Conservation (phyloP, 257 asterid genomes). For the Mitragyna speciosa region DNA sequence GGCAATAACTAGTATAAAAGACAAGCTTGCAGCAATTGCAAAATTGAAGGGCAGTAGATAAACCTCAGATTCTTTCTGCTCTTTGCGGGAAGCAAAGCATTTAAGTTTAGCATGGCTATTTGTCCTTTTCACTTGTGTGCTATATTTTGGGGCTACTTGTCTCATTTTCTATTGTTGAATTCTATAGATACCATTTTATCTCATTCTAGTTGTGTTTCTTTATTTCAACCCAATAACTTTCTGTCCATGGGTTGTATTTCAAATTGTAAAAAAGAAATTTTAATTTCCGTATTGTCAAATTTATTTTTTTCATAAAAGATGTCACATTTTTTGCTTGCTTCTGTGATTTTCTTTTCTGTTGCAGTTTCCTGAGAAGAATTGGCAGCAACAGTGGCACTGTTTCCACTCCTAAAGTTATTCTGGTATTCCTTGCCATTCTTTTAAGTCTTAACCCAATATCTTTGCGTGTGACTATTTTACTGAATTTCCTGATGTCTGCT, state of each 20-base stretch:
- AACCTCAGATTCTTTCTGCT: too few relatives aligned
- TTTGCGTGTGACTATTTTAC: not conserved
- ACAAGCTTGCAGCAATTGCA: too few relatives aligned
- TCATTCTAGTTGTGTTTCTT: not conserved
- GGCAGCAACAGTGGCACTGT: not conserved
- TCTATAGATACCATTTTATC: too few relatives aligned
- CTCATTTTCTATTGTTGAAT: too few relatives aligned
- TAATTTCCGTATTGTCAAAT: not conserved
- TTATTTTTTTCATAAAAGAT: not conserved
- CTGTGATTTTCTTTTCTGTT: not conserved
- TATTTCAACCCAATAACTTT: not conserved
- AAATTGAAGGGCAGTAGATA: too few relatives aligned
- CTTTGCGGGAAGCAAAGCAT: too few relatives aligned
- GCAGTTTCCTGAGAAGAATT: not conserved
- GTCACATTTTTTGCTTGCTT: not conserved
- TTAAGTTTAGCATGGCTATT: too few relatives aligned
- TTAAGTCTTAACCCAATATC: not conserved
- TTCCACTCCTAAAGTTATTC: conserved; percentile 3
- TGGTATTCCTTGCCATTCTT: conserved; percentile 14
- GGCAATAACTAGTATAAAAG: too few relatives aligned
- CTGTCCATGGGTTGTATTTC: not conserved
- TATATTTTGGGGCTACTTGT: too few relatives aligned
- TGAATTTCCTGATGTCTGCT: not conserved
- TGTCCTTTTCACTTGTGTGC: too few relatives aligned
- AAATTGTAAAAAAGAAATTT: not conserved